Evolutionary conservation across 345 rosid species (phyloP).

Genomic region (Erodium maritimum): DNA sequence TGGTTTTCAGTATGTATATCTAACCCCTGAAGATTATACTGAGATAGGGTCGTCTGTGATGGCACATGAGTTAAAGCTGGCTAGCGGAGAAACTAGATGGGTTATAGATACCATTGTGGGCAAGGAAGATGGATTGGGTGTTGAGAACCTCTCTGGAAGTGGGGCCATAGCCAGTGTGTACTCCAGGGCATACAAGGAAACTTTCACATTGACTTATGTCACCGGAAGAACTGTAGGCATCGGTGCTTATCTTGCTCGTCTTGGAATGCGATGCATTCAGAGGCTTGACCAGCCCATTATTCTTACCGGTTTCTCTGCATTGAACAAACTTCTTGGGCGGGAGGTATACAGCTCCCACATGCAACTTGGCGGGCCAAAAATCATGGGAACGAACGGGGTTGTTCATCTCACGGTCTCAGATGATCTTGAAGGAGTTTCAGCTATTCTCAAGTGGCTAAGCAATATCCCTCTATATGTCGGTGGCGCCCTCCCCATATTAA

Average conservation of each 20-base stretch:
- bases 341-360: constrained; percentile 99
- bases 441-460: constrained; percentile 93
- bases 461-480: constrained; percentile 73
- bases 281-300: constrained; percentile 98
- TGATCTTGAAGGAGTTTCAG: constrained; percentile 90
- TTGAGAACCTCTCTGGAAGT: constrained; percentile 91
- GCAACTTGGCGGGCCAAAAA: constrained; percentile 99
- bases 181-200: constrained; percentile 94
- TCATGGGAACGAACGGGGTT: constrained; percentile 98
- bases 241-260: constrained; percentile 97
- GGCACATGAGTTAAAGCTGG: constrained; percentile 74
- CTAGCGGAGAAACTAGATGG: constrained; percentile 76
- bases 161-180: constrained; percentile 98
- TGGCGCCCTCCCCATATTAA: constrained; percentile 62
- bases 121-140: constrained; percentile 93
- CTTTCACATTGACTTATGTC: constrained; percentile 87
- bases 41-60: constrained; percentile 68
- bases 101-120: constrained; percentile 90
- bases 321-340: constrained; percentile 97
- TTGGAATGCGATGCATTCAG: constrained; percentile 98
- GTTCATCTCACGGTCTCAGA: constrained; percentile 95
- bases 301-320: constrained; percentile 92
- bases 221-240: constrained; percentile 96
- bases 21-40: constrained; percentile 66
- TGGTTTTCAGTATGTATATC: constrained; percentile 83